A percentile compares a stretch with the other conserved stretches of the same genome.
Conservation (phyloP, 2,329 filamentous ascomycete genomes). For the Exophiala sp. region DNA sequence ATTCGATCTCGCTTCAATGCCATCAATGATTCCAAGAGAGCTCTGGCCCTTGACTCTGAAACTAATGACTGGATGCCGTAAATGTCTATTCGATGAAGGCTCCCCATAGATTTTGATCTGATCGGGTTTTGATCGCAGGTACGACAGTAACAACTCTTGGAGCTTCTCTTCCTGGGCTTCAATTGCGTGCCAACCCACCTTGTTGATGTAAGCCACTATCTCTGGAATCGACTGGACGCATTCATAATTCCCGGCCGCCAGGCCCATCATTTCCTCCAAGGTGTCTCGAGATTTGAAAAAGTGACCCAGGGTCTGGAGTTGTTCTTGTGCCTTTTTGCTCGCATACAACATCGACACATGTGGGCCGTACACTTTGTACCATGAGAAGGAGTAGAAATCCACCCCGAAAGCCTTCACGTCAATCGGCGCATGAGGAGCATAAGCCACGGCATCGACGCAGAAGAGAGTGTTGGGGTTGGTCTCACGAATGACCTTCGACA, state of each 20-base stretch:
- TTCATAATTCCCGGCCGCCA: constrained; percentile 67
- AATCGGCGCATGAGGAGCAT: constrained; percentile 64
- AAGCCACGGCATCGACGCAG: constrained; percentile 70
- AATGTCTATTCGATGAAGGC: constrained; percentile 41
- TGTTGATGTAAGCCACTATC: constrained; percentile 56
- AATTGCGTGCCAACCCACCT: constrained; percentile 47
- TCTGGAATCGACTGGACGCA: constrained; percentile 56
- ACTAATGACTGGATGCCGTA: constrained; percentile 60
- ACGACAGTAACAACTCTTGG: constrained; percentile 54
- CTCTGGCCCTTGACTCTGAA: constrained; percentile 56
- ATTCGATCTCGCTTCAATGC: constrained; percentile 53
- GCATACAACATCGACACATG: constrained; percentile 68
- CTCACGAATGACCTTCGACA: constrained; percentile 37
- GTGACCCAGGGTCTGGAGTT: constrained; percentile 56
- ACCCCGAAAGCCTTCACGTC: constrained; percentile 63
- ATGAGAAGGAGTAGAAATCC: constrained; percentile 72
- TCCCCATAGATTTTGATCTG: constrained; percentile 58
- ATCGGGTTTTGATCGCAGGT: constrained; percentile 46
- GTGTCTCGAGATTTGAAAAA: constrained; percentile 59
- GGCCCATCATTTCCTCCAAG: constrained; percentile 61
- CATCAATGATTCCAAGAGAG: constrained; percentile 50
- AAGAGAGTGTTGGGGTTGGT: constrained; percentile 53
- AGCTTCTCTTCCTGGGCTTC: constrained; percentile 55
- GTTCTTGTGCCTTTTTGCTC: constrained; percentile 49
- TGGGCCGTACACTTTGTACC: constrained; percentile 79